These are phyloP conservation scores for Canna indica DNA, from an alignment of 176 grass and related monocot species.

Conservation along the genomic window DNA sequence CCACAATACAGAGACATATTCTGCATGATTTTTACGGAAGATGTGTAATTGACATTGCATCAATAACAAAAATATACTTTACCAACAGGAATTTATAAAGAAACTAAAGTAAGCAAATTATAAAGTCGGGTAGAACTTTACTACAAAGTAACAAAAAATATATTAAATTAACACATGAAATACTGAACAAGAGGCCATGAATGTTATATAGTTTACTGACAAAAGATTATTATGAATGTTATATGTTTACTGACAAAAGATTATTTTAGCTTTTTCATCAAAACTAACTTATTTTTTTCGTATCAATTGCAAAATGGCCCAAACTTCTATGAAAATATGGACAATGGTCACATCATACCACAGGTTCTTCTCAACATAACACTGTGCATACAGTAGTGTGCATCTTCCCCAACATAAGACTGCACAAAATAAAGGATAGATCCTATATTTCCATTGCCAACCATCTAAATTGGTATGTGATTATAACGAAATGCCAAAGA, in stretches of 20 bases:
- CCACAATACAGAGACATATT: neutral
- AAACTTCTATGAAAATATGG: neutral
- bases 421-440: neutral
- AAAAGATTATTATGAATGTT: neutral
- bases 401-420: neutral
- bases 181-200: neutral
- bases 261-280: neutral
- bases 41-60: neutral
- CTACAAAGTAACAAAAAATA: no score
- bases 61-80: neutral
- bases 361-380: neutral
- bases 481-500: neutral
- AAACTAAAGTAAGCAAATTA: neutral
- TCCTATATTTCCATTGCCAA: neutral
- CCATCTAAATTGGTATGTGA: neutral
- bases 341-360: neutral
- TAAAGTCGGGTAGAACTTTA: neutral
- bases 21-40: neutral
- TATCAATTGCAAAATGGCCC: neutral
- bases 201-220: neutral
- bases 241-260: neutral
- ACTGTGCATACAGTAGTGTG: no score
- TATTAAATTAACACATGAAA: no score
- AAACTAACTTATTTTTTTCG: neutral
- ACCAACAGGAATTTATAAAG: neutral